A percentile compares a stretch with the other conserved stretches of the same genome.
phyloP scores from a whole-genome alignment of 768 basidiomycete genomes.

The Lactarius vividus region DNA sequence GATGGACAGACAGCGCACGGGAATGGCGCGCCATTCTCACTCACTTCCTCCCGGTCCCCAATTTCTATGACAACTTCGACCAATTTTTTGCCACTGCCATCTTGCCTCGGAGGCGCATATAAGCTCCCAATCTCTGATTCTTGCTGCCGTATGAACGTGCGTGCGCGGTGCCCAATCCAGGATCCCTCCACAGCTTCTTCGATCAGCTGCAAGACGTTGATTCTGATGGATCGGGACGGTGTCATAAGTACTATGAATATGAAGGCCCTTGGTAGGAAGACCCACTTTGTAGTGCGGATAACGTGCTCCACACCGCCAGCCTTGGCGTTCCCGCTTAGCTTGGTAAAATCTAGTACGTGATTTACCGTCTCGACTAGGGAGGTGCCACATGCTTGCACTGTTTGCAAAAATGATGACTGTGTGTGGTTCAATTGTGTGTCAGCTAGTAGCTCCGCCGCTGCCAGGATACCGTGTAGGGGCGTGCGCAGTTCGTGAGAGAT shows the following conservation, averaged over 20 bases:
- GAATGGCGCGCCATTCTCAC: constrained; percentile 26
- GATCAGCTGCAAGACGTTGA: constrained; percentile 76
- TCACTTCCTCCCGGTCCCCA: constrained; percentile 64
- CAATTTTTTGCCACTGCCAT: constrained; percentile 46
- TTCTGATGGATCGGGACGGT: constrained; percentile 35
- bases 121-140: constrained; percentile 86
- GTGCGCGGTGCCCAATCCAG: constrained; percentile 89
- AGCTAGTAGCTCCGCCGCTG: constrained; percentile 85
- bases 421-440: constrained; percentile 81
- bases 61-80: constrained; percentile 92
- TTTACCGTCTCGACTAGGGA: constrained; percentile 95
- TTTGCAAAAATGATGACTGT: constrained; percentile 85
- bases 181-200: constrained; percentile 92
- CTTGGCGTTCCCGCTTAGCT: constrained; percentile 83
- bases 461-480: constrained; percentile 91
- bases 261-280: background rate
- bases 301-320: constrained; percentile 75
- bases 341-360: constrained; percentile 95
- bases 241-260: background rate
- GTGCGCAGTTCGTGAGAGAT: constrained; percentile 91
- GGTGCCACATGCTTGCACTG: constrained; percentile 93
- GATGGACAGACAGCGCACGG: background rate
- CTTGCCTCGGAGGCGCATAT: constrained; percentile 73
- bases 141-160: constrained; percentile 56
- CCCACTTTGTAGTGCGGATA: constrained; percentile 64